These are phyloP conservation scores for Diplodia sapinea DNA, from an alignment of 2,329 filamentous ascomycete species.

Conservation along the genomic window DNA sequence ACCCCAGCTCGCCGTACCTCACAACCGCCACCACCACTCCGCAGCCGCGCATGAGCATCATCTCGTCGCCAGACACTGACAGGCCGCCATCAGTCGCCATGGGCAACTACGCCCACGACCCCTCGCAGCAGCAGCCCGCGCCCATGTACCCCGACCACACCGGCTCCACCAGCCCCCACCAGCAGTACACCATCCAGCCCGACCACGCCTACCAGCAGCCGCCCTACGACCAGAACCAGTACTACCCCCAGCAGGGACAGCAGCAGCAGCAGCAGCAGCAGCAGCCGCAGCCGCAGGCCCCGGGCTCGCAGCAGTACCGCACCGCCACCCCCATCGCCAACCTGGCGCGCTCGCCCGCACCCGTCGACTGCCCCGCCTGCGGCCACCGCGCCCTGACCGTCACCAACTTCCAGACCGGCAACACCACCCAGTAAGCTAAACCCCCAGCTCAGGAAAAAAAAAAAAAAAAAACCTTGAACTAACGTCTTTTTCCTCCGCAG, in stretches of 20 bases:
- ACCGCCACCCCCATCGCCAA: slow-evolving; percentile 44
- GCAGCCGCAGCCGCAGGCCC: slow-evolving; percentile 44
- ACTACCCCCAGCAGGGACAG: slow-evolving; percentile 30
- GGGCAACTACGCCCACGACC: slow-evolving; percentile 18
- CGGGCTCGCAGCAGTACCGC: slow-evolving; percentile 43
- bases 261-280: slow-evolving; percentile 35
- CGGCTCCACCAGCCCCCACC: slow-evolving; percentile 16
- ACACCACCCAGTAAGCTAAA: slow-evolving; percentile 49
- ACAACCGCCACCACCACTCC: slow-evolving; percentile 5
- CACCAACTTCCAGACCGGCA: slow-evolving; percentile 44
- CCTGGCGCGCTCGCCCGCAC: slow-evolving; percentile 46
- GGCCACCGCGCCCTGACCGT: slow-evolving; percentile 50
- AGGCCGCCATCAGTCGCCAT: slow-evolving; percentile 20
- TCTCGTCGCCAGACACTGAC: slow-evolving; percentile 21
- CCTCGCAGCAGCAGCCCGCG: neutral
- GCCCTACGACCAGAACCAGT: slow-evolving; percentile 15
- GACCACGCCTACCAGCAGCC: slow-evolving; percentile 23
- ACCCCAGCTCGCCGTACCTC: neutral
- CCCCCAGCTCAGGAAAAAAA: too few relatives aligned
- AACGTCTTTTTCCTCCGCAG: slow-evolving; percentile 37
- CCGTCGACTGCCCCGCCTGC: slow-evolving; percentile 57
- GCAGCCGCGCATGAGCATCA: neutral
- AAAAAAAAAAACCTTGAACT: neutral
- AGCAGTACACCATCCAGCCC: slow-evolving; percentile 29
- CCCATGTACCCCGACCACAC: slow-evolving; percentile 24